Evolutionary conservation across 768 basidiomycete genomes (phyloP).

Genomic region (Leccinum fibrillosum): DNA sequence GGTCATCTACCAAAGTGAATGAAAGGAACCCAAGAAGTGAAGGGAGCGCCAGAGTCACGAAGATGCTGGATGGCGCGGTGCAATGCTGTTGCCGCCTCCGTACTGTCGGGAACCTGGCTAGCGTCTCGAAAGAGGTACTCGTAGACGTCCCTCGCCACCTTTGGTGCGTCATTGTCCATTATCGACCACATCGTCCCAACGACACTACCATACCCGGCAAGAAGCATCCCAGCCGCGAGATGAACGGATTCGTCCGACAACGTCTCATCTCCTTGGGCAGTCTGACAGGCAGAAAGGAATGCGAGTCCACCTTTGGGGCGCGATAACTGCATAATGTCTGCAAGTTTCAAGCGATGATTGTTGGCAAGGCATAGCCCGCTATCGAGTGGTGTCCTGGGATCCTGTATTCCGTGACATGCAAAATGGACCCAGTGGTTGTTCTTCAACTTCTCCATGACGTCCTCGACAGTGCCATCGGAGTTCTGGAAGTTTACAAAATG

Average conservation of each 20-base stretch:
- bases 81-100: not conserved
- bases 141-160: not conserved
- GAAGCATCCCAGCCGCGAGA: not conserved
- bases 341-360: no score
- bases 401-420: no score
- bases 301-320: no score
- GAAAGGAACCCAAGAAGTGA: not conserved
- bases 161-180: not conserved
- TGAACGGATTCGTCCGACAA: not conserved
- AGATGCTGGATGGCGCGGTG: not conserved
- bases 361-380: no score
- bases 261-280: not conserved
- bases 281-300: no score
- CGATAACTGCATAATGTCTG: no score
- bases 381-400: no score
- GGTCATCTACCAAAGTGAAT: not conserved
- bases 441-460: no score
- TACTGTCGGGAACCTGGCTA: not conserved
- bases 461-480: no score
- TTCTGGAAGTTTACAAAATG: no score
- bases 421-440: no score
- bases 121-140: not conserved
- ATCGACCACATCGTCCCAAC: not conserved
- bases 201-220: not conserved
- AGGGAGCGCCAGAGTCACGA: not conserved